Base-by-base conservation (phyloP, 2,329 filamentous ascomycete species). In the Verticillium tricorpus region DNA sequence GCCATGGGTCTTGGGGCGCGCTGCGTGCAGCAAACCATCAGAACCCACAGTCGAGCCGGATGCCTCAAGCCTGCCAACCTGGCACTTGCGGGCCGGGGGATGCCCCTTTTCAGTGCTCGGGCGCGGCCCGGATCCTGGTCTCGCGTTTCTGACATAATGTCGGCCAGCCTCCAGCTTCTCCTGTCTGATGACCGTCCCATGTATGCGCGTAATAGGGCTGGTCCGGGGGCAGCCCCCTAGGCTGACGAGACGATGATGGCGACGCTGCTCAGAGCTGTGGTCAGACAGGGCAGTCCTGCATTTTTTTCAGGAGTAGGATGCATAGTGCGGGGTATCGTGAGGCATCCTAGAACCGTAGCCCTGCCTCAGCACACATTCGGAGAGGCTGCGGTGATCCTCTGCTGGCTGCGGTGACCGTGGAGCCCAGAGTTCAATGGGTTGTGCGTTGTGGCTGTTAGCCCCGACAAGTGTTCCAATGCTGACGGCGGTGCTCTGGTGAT, bases 111-210 rank as follows among this genome's bases (percentile, higher is more conserved):
- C 14, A 31, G 56, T 22, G 19, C 32, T 57, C 14, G 22, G 35
- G 11, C 45, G 57, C 37, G 15, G 50, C 31, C 45, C 45, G n/a
- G 50, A 50, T 45, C 45, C 45, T 25, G 45, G 58, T 34, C 45
- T 60, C 52, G 58, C 32, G 58, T 60, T 56, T 56, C 58, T 60
- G 58, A 55, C 58, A 37, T 58, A 55, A 19, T 57, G 55, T 6
- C n/a, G 55, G 32, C 55, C 32, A 8, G 31, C 19, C 45, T 37
- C 32, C 32, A 28, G n/a, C n/a, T 34, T 3, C 14, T 14, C 32
- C 19, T 37, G 32, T 37, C 12, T 37, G 9, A 25, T 11, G 12
- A 52, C n/a, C 19, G 39, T 19, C 15, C 39, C 8, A 45, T n/a
- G n/a, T 25, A 52, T 52, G 45, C 45, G 45, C 12, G 45, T 22